Conservation (phyloP, 805 yeast species). For the Martiniozyma abietophila region DNA sequence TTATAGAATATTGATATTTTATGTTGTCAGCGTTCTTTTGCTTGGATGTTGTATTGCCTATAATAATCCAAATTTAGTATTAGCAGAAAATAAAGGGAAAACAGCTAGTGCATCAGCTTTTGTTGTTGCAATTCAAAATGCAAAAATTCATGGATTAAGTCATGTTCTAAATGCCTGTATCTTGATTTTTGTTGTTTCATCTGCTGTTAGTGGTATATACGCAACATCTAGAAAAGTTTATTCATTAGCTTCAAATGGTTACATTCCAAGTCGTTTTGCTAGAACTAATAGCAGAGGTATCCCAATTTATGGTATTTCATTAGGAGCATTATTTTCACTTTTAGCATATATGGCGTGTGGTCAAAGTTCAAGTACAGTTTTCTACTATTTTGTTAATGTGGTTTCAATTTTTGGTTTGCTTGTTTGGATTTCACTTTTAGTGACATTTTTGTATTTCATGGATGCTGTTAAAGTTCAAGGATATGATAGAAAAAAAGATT, state of each 20-base stretch:
- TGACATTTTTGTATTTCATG: slow-evolving; percentile 58
- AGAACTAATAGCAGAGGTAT: slow-evolving; percentile 61
- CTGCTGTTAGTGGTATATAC: slow-evolving; percentile 70
- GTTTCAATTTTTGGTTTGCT: slow-evolving; percentile 67
- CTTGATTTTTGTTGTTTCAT: slow-evolving; percentile 67
- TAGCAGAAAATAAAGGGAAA: slow-evolving; percentile 36
- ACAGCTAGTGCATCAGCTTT: slow-evolving; percentile 74
- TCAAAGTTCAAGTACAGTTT: slow-evolving; percentile 44
- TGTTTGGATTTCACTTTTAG: slow-evolving; percentile 63
- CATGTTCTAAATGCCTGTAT: slow-evolving; percentile 72
- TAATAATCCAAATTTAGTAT: slow-evolving; percentile 32
- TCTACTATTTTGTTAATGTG: slow-evolving; percentile 62
- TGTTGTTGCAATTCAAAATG: slow-evolving; percentile 67
- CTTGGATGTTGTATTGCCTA: slow-evolving; percentile 51
- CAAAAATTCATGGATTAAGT: slow-evolving; percentile 56
- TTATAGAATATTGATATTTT: slow-evolving; percentile 44
- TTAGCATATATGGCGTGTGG: slow-evolving; percentile 66
- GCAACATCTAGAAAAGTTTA: slow-evolving; percentile 68
- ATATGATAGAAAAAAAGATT: slow-evolving; percentile 38
- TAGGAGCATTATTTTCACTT: slow-evolving; percentile 45
- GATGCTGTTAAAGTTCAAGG: slow-evolving; percentile 62
- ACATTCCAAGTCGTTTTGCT: slow-evolving; percentile 61
- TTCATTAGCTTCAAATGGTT: slow-evolving; percentile 61
- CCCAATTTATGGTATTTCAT: slow-evolving; percentile 48
- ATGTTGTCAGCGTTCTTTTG: slow-evolving; percentile 41